Percentiles rank a stretch among this genome's conserved stretches.
Conservation (phyloP, 352 stramenopile genomes). For the Hyaloperonospora arabidopsidis region DNA sequence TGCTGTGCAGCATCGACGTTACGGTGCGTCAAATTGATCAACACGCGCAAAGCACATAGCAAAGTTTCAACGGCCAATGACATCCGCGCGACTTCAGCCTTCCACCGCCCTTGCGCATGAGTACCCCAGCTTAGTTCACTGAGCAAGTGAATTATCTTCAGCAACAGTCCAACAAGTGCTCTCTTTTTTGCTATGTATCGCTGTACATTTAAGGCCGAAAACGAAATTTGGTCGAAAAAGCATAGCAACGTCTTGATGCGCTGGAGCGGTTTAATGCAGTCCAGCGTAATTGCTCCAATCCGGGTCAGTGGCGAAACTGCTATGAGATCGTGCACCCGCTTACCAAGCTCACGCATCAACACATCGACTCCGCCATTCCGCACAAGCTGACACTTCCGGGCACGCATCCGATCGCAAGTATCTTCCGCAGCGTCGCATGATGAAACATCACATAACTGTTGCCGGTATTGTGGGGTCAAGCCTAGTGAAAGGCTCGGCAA, state of each 20-base stretch:
- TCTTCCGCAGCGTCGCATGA: constrained; percentile 13
- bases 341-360: constrained; percentile 15
- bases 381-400: constrained; percentile 37
- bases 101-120: constrained; percentile 18
- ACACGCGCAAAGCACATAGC: constrained; percentile 39
- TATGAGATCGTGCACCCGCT: constrained; percentile 8
- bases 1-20: constrained; percentile 41
- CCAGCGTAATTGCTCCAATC: constrained; percentile 6
- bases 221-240: constrained; percentile 67
- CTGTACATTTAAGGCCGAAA: constrained; percentile 44
- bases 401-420: constrained; percentile 22
- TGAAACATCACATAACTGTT: constrained; percentile 18
- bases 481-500: background rate
- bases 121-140: constrained; percentile 32
- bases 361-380: constrained; percentile 31
- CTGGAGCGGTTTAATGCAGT: constrained; percentile 27
- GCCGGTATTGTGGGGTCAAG: constrained; percentile 4
- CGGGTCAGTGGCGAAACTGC: background rate
- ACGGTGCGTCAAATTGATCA: constrained; percentile 79
- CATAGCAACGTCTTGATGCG: constrained; percentile 34
- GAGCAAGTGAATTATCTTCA: constrained; percentile 35
- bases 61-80: constrained; percentile 37
- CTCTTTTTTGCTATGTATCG: constrained; percentile 32
- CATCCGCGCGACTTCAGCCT: constrained; percentile 23
- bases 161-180: constrained; percentile 30